Evolutionary conservation across 2,329 filamentous ascomycete genomes (phyloP), one percentile per base, ranked within the genome.

Genomic region (Aspergillus vadensis): DNA sequence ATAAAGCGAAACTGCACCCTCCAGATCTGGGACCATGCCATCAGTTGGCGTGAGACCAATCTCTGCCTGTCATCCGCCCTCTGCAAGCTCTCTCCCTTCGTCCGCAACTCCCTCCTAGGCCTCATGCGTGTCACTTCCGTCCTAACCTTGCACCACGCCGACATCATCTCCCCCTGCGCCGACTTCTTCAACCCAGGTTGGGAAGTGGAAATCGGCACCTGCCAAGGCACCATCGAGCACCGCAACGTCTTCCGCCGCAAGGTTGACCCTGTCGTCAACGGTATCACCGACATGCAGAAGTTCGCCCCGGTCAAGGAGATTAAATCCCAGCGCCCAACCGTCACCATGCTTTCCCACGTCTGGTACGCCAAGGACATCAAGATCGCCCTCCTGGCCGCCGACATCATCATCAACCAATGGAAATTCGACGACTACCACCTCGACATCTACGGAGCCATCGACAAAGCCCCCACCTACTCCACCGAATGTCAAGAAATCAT

Each of bases 121-220:
- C 70, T 82, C 25, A 80, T 82, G 70, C 75, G 80, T 12, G 72
- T 83, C 41, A 81, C 80, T 2, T 80, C 79, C 2, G 76, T 78
- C n/a, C 67, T 82, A 43, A 76, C 78, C 14, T 74, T 81, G 53
- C 78, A 81, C 59, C 85, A 88, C 63, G 85, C 85, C n/a, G 85
- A 88, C 70, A 82, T 85, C 39, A 79, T 84, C 55, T 74, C 84
- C n/a, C 83, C 83, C 7, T 85, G 80, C 69, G 80, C 81, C 43
- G 85, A 86, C 64, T 85, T 86, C 71, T 88, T 87, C 74, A 88
- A 87, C 65, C 85, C 85, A 1, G 84, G 83, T 53, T 88, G 85
- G 85, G 85, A 88, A 66, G 79, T 83, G 4, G 85, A 88, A 65
- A 83, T 87, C 25, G 85, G 85, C 41, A 86, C 83, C 12, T 80